Base-by-base conservation (phyloP, 257 asterid species). In the Handroanthus guayacan region DNA sequence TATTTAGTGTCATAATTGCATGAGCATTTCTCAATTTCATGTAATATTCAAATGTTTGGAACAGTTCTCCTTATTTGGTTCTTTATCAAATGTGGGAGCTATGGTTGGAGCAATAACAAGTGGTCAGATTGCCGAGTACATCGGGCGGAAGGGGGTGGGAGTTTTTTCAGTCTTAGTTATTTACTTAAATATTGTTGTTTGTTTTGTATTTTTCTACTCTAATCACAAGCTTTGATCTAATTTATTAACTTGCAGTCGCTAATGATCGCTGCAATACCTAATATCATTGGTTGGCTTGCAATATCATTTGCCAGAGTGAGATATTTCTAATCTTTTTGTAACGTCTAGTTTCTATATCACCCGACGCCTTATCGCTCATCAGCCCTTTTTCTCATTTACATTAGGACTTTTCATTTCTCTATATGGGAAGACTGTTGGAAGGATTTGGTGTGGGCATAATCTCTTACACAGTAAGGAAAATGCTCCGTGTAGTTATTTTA, bases 61-160 rank as follows among this genome's bases (percentile, higher is more conserved):
- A 44, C 89, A 95, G 99, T 95, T 92, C 83, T 95, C 99, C 41
- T 71, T 89, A 36, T 95, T 95, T 56, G 99, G 99, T 75, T 95
- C 99, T 56, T 84, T 95, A 37, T 86, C 97, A 2, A 95, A 95
- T 69, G 99, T 91, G 73, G 99, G 99, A 39, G 98, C 99, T 62
- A 92, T 95, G 99, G 98, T 92, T 69, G 99, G 99, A 80, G 99
- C 99, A 71, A 88, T 95, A 78, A 88, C 98, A 57, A 95, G 99
- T 74, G 99, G 98, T 78, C 99, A 95, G 75, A 92, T 95, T 76
- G 96, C 99, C 5, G 99, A 95, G 87, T 92, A 95, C 79, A 87
- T 92, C 51, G 99, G 99, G 37, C 81, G 99, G 75, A 95, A 95
- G 82, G 99, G 98, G 95, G 98, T 95, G 88, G 20, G 66, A 7